These are phyloP conservation scores for Leishmania martiniquensis DNA, from an alignment of 208 protist species.

Conservation along the genomic window DNA sequence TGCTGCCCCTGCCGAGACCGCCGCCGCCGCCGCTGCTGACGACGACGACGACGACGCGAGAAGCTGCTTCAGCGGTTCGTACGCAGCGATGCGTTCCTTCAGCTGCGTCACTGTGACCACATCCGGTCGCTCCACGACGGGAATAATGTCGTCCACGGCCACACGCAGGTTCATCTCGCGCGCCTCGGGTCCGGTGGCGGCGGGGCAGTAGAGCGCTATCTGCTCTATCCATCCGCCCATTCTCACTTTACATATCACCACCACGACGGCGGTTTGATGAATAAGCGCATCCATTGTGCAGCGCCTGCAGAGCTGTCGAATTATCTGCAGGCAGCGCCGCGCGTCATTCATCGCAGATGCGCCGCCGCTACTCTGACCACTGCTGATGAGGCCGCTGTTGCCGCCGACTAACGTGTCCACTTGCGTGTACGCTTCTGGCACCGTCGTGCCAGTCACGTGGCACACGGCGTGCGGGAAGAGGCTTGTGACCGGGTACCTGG, in stretches of 20 bases:
- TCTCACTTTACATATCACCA: constrained; percentile 63
- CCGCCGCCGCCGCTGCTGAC: constrained; percentile 14
- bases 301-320: constrained; percentile 45
- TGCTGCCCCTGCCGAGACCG: constrained; percentile 15
- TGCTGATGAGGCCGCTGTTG: neutral
- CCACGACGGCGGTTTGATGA: constrained; percentile 75
- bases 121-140: constrained; percentile 59
- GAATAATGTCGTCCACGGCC: constrained; percentile 84
- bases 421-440: constrained; percentile 67
- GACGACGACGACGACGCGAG: constrained; percentile 5
- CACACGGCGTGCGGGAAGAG: constrained; percentile 84
- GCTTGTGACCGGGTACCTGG: constrained; percentile 60
- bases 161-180: constrained; percentile 73
- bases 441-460: constrained; percentile 61
- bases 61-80: constrained; percentile 69
- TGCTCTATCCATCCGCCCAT: constrained; percentile 79
- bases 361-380: constrained; percentile 1
- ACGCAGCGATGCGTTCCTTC: constrained; percentile 71
- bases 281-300: constrained; percentile 65
- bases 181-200: constrained; percentile 28
- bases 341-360: constrained; percentile 38
- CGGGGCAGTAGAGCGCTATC: constrained; percentile 82
- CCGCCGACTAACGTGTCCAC: constrained; percentile 47
- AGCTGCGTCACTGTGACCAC: constrained; percentile 82
- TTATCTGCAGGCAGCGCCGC: constrained; percentile 36